Conservation (phyloP, 352 stramenopile species). For the Phytopythium mirpurense region DNA sequence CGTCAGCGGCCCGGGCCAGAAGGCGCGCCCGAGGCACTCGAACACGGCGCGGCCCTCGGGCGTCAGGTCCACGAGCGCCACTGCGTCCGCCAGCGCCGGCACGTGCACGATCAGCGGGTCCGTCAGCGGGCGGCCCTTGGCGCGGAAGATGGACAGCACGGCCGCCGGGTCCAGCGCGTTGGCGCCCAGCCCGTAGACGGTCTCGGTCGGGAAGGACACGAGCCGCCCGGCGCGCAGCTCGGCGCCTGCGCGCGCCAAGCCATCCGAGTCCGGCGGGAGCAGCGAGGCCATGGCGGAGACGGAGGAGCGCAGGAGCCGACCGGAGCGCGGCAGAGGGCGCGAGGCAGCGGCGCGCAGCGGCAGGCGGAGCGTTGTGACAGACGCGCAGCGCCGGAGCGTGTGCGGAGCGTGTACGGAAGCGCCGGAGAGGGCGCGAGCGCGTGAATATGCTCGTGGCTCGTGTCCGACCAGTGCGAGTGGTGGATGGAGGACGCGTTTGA, state of each 20-base stretch:
- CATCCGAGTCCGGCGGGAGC: conserved; percentile 35
- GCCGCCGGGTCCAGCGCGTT: conserved; percentile 93
- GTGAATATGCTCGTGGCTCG: too few relatives aligned
- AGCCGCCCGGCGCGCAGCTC: conserved; percentile 74
- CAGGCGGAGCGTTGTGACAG: neutral
- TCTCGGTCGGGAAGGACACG: conserved; percentile 98
- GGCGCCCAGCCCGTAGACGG: conserved; percentile 98
- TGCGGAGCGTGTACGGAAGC: too few relatives aligned
- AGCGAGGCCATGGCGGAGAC: conserved; percentile 31
- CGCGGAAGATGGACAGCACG: conserved; percentile 95
- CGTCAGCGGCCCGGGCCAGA: conserved; percentile 98
- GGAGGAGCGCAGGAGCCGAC: too few relatives aligned
- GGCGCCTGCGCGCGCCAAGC: conserved; percentile 45
- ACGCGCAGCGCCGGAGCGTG: neutral
- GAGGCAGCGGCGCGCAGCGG: neutral
- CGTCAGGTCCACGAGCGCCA: conserved; percentile 86
- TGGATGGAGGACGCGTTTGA: too few relatives aligned
- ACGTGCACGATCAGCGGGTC: conserved; percentile 99
- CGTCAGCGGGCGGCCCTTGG: conserved; percentile 93
- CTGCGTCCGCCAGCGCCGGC: conserved; percentile 71
- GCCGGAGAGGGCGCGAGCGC: neutral
- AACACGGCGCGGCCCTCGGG: conserved; percentile 68
- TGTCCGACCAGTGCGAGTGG: too few relatives aligned
- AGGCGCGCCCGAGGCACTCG: conserved; percentile 76
- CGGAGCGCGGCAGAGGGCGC: neutral